Conservation (phyloP, 805 yeast genomes). For the Hemisphaericaspora nanyangensis region DNA sequence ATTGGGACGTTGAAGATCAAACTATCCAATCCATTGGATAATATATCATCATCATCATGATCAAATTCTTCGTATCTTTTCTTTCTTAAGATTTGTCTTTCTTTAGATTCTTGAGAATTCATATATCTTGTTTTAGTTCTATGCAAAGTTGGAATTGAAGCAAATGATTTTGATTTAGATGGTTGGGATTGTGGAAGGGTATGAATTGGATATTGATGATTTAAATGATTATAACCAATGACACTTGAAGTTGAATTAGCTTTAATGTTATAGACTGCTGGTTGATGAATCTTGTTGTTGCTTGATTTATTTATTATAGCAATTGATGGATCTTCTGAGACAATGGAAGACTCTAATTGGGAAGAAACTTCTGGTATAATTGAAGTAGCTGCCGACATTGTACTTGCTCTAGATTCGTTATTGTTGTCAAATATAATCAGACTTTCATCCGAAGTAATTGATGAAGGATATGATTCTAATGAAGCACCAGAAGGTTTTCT, state of each 20-base stretch:
- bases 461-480: constrained; percentile 25
- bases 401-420: constrained; percentile 34
- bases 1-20: constrained; percentile 43
- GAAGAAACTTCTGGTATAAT: constrained; percentile 1
- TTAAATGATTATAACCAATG: background rate
- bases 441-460: constrained; percentile 30
- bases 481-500: constrained; percentile 34
- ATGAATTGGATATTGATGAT: background rate
- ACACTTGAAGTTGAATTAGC: constrained; percentile 13
- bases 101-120: constrained; percentile 35
- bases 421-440: constrained; percentile 24
- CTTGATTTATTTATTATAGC: no score
- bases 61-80: constrained; percentile 40
- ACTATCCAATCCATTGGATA: constrained; percentile 31
- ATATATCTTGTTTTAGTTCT: constrained; percentile 34
- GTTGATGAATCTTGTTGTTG: background rate
- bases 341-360: no score
- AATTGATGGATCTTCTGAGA: no score
- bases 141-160: constrained; percentile 19
- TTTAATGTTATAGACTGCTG: constrained; percentile 7
- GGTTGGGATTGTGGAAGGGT: constrained; percentile 3
- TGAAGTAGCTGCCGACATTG: constrained; percentile 22
- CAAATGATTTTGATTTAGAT: constrained; percentile 8
- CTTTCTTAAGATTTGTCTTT: constrained; percentile 33
- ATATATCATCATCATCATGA: constrained; percentile 37